phyloP scores from a whole-genome alignment of 768 basidiomycete species.

The Leccinum sublutescens region DNA sequence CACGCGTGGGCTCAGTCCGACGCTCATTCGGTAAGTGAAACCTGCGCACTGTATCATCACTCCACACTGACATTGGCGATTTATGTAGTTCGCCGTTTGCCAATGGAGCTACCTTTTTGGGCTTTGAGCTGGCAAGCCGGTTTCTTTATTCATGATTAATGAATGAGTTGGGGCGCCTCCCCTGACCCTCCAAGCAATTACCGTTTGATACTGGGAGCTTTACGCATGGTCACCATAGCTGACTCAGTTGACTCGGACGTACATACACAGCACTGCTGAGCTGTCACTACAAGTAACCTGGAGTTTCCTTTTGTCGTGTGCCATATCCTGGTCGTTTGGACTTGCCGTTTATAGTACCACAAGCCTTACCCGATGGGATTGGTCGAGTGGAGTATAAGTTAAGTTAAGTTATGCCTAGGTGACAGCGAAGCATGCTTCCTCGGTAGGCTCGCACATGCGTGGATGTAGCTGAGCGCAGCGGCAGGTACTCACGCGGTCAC shows the following conservation, averaged over 20 bases:
- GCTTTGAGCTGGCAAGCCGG: slow-evolving; percentile 90
- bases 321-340: not conserved
- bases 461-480: too few relatives aligned
- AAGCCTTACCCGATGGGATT: not conserved
- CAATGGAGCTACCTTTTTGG: slow-evolving; percentile 95
- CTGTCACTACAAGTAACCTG: not conserved
- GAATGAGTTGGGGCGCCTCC: not conserved
- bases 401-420: not conserved
- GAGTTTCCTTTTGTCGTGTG: not conserved
- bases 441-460: too few relatives aligned
- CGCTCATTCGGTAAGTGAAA: slow-evolving; percentile 74
- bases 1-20: slow-evolving; percentile 87
- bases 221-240: not conserved
- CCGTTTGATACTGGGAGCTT: slow-evolving; percentile 1
- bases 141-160: slow-evolving; percentile 43
- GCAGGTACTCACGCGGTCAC: too few relatives aligned
- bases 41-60: slow-evolving; percentile 2
- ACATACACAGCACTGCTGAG: slow-evolving; percentile 5
- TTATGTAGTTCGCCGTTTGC: slow-evolving; percentile 37
- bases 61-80: slow-evolving; percentile 2
- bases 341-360: not conserved
- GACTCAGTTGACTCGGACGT: not conserved
- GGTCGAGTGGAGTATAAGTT: not conserved
- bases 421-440: not conserved
- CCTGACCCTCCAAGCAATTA: not conserved